A percentile compares a stretch with the other conserved stretches of the same genome.
Evolutionary conservation across 805 yeast species (phyloP).

Genomic region (Wickerhamiella azymoides): DNA sequence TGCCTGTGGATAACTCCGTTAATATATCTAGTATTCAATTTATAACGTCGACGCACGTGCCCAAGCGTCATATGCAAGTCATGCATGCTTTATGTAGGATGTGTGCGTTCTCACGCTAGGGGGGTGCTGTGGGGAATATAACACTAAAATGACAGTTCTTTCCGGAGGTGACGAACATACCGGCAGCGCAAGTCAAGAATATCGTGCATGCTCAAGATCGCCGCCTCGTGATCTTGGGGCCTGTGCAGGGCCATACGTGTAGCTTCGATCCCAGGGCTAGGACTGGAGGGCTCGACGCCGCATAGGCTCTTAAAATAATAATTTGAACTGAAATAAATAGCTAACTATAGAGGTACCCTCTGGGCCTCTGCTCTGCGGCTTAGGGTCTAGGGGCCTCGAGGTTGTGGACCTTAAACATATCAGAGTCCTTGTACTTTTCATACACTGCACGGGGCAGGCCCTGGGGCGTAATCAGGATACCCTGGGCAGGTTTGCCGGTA

Average conservation of each 20-base stretch:
- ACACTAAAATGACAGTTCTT: too few relatives aligned
- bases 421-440: slow-evolving; percentile 1
- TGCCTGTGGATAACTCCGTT: background rate
- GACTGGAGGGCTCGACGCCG: too few relatives aligned
- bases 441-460: slow-evolving; percentile 3
- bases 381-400: slow-evolving; percentile 2
- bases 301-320: too few relatives aligned
- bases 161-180: too few relatives aligned
- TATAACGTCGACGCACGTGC: background rate
- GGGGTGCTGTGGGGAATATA: too few relatives aligned
- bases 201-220: too few relatives aligned
- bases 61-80: background rate
- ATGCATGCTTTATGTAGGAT: background rate
- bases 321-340: too few relatives aligned
- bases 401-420: slow-evolving; percentile 1
- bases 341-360: too few relatives aligned
- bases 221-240: too few relatives aligned
- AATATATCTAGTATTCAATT: background rate
- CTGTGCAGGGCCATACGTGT: too few relatives aligned
- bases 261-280: too few relatives aligned
- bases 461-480: slow-evolving; percentile 88
- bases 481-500: slow-evolving; percentile 55
- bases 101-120: background rate
- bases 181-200: too few relatives aligned
- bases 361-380: background rate